A percentile compares a stretch with the other conserved stretches of the same genome.
These are phyloP conservation scores for Nicotiana undulata DNA, from an alignment of 257 asterid species.

Conservation along the genomic window DNA sequence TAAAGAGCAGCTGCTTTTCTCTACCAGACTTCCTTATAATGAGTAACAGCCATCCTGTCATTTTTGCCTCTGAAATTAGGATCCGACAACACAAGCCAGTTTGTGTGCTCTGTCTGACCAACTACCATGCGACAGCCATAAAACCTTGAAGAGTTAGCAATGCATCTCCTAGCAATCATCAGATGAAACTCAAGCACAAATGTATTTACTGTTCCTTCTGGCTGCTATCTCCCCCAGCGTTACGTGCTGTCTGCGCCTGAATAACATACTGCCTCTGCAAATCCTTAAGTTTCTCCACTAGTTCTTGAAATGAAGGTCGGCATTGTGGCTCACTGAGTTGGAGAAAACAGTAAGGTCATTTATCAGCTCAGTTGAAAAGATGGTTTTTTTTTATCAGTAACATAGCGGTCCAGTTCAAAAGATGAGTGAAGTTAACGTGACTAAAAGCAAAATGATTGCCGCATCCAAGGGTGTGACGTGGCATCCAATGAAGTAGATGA, in stretches of 20 bases:
- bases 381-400: neutral
- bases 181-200: neutral
- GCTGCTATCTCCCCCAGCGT: conserved; percentile 31
- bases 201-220: conserved; percentile 35
- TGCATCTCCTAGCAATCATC: neutral
- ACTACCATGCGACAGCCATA: neutral
- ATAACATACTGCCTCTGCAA: conserved; percentile 41
- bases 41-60: neutral
- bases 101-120: neutral
- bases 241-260: conserved; percentile 55
- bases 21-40: neutral
- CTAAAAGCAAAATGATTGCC: neutral
- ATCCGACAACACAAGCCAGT: conserved; percentile 17
- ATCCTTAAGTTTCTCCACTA: conserved; percentile 67
- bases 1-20: neutral
- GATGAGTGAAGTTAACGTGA: neutral
- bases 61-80: neutral
- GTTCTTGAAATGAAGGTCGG: conserved; percentile 77
- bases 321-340: conserved; percentile 54
- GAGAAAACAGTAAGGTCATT: conserved; percentile 6
- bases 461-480: neutral
- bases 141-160: neutral
- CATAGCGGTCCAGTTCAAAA: neutral
- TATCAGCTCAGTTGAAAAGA: neutral
- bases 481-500: too few species aligned